These are phyloP conservation scores for Microdochium nivale DNA, from an alignment of 2,329 filamentous ascomycete species.

Conservation along the genomic window DNA sequence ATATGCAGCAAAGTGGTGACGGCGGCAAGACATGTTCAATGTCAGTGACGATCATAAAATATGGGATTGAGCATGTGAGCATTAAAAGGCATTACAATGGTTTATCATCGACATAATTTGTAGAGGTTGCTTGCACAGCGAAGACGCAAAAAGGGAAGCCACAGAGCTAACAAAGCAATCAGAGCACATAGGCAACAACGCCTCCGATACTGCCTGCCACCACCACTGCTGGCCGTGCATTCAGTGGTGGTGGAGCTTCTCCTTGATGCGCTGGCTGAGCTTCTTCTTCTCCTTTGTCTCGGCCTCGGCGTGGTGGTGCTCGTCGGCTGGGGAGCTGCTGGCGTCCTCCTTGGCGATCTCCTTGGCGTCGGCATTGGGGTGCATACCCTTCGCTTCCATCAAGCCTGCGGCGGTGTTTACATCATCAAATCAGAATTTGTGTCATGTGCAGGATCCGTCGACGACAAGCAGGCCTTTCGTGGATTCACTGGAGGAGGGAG, in stretches of 20 bases:
- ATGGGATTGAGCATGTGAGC: too few species aligned
- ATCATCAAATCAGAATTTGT: conserved; percentile 2
- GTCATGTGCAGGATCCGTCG: too few species aligned
- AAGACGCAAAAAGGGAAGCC: too few species aligned
- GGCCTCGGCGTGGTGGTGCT: neutral
- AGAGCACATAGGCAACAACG: neutral
- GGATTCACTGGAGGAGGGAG: neutral
- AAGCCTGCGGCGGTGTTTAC: conserved; percentile 31
- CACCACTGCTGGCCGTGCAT: neutral
- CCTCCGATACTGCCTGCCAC: too few species aligned
- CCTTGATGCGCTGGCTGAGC: conserved; percentile 58
- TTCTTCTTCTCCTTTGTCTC: conserved; percentile 37
- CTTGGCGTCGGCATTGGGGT: conserved; percentile 16
- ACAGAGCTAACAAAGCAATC: too few species aligned
- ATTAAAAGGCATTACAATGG: too few species aligned
- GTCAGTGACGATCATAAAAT: too few species aligned
- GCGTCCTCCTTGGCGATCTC: conserved; percentile 10
- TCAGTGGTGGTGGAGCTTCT: conserved; percentile 51
- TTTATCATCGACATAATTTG: too few species aligned
- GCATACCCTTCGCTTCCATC: conserved; percentile 42
- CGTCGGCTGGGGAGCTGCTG: neutral
- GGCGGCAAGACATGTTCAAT: too few species aligned
- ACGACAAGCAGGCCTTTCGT: too few species aligned
- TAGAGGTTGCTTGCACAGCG: too few species aligned
- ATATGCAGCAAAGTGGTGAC: too few species aligned